A percentile compares a stretch with the other conserved stretches of the same genome.
phyloP scores from a whole-genome alignment of 2,329 filamentous ascomycete species.

The Tolypocladium sp. region DNA sequence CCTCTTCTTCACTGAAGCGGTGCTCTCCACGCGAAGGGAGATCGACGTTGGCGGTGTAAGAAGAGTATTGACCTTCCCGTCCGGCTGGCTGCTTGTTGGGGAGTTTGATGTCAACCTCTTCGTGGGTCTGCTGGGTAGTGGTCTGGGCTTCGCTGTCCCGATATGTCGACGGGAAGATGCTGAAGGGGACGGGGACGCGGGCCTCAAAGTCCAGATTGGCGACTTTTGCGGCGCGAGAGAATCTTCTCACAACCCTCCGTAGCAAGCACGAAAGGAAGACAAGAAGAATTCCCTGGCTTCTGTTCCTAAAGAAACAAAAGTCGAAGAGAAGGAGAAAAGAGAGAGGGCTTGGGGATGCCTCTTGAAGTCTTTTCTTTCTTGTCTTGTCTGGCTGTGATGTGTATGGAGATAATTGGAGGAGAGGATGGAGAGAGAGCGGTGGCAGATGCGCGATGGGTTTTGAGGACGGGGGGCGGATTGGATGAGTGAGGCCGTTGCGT shows the following conservation, averaged over 20 bases:
- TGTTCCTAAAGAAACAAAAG: constrained; percentile 48
- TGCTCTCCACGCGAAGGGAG: constrained; percentile 55
- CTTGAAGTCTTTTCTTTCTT: constrained; percentile 25
- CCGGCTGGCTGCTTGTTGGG: constrained; percentile 68
- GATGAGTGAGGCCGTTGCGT: constrained; percentile 8
- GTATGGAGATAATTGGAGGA: constrained; percentile 30
- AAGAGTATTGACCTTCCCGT: constrained; percentile 95
- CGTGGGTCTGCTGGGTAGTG: constrained; percentile 57
- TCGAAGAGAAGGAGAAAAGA: constrained; percentile 29
- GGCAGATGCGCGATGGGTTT: constrained; percentile 27
- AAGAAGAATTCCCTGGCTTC: constrained; percentile 60
- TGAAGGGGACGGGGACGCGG: constrained; percentile 98
- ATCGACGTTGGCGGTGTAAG: constrained; percentile 52
- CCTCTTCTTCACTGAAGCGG: constrained; percentile 71
- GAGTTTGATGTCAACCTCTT: constrained; percentile 82
- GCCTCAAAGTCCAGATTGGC: constrained; percentile 99
- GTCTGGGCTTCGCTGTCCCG: constrained; percentile 46
- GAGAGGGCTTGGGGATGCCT: constrained; percentile 19
- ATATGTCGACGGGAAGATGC: constrained; percentile 99
- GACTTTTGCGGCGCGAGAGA: constrained; percentile 61
- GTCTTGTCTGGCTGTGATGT: constrained; percentile 19
- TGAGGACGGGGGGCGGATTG: constrained; percentile 26
- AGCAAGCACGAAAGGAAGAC: constrained; percentile 56
- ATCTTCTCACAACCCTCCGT: constrained; percentile 59
- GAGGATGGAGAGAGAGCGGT: constrained; percentile 15